Evolutionary conservation across 441 rosid species (phyloP), one percentile per base, ranked within the genome.

Genomic region (Populus trichocarpa): DNA sequence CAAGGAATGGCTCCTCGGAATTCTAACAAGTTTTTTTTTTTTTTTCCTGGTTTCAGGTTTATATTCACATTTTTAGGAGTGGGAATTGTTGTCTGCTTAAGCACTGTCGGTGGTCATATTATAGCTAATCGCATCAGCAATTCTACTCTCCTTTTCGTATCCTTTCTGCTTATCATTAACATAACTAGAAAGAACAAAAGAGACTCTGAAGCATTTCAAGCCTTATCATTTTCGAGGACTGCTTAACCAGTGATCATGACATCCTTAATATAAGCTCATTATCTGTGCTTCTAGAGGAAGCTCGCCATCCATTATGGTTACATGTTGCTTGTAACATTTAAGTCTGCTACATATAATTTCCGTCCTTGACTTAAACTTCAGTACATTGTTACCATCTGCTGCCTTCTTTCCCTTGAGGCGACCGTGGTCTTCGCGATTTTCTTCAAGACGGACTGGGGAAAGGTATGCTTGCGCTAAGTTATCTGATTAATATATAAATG

Each of bases 71-170:
- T 85, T 79, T 80, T 80, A 0, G 87, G 82, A 1, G 82, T 84
- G 28, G 94, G 92, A 67, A 90, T 90, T 8, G 85, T 82, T 10
- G 86, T 84, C 18, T 85, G 86, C 82, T 84, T 88, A 80, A 86
- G 81, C 86, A 83, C 90, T 23, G 6, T 90, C 23, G 71, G 72
- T 22, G 89, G 92, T 46, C 80, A 82, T 67, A 35, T 75, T 67
- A 74, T 81, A 64, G 77, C 82, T 9, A 86, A 79, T 73, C 79
- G 72, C 53, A 72, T 80, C 50, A 81, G 69, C 84, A 82, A 63
- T 33, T 87, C 85, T 20, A 73, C 83, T 18, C 81, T 89, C 25
- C 85, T 83, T 72, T 71, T 81, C 4, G 94, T 89, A 90, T 90
- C 87, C 94, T 89, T 81, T 42, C 66, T 25, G 26, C 53, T 28